phyloP scores from a whole-genome alignment of 345 rosid species.

The Trapa bicornis region DNA sequence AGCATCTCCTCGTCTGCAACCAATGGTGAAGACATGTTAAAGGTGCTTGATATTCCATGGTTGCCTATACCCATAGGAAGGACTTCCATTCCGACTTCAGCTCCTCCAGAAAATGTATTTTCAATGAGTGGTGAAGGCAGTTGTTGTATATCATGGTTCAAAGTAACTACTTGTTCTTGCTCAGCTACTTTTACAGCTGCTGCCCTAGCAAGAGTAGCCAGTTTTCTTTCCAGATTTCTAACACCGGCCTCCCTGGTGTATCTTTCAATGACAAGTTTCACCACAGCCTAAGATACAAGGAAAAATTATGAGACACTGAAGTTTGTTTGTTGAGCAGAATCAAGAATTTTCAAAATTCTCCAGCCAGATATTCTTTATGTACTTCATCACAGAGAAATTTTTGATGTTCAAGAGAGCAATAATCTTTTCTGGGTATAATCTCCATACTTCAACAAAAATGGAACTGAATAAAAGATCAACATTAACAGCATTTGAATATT shows the following conservation, averaged over 20 bases:
- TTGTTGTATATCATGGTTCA: slow-evolving; percentile 64
- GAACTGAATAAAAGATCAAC: background rate
- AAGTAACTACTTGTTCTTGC: slow-evolving; percentile 61
- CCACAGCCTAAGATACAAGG: slow-evolving; percentile 47
- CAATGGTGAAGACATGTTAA: slow-evolving; percentile 54
- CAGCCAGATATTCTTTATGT: background rate
- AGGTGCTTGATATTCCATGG: slow-evolving; percentile 62
- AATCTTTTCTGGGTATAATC: too few relatives aligned
- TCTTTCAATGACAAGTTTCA: slow-evolving; percentile 71
- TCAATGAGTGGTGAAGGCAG: slow-evolving; percentile 70
- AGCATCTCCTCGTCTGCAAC: slow-evolving; percentile 81
- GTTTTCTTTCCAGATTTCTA: slow-evolving; percentile 72
- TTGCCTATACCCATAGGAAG: slow-evolving; percentile 75
- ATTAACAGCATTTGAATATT: background rate
- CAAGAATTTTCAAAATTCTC: background rate
- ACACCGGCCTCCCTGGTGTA: slow-evolving; percentile 99
- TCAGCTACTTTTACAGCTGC: slow-evolving; percentile 91
- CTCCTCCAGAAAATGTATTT: slow-evolving; percentile 77
- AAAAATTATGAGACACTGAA: background rate
- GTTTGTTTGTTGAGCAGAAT: background rate
- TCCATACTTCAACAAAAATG: background rate
- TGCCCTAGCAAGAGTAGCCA: slow-evolving; percentile 97
- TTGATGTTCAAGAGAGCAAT: background rate
- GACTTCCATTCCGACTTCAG: slow-evolving; percentile 97
- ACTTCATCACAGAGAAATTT: background rate